phyloP scores from a whole-genome alignment of 1,284 basidiomycete species.

The Chalciporus sp. region DNA sequence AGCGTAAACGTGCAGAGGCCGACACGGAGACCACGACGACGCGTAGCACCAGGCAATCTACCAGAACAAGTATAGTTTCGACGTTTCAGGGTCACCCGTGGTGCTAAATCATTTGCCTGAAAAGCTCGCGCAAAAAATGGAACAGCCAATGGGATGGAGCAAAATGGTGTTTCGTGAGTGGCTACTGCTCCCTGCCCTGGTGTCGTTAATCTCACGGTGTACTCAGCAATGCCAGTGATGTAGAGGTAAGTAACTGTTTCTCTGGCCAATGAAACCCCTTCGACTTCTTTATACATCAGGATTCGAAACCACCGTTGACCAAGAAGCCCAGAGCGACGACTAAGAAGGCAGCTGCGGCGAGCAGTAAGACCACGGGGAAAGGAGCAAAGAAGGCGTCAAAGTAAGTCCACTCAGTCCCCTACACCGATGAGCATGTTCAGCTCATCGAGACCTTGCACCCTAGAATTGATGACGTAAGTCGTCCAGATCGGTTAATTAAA shows the following conservation, averaged over 20 bases:
- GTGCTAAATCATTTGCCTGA: conserved; percentile 3
- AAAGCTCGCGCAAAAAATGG: conserved; percentile 22
- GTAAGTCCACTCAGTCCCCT: conserved; percentile 14
- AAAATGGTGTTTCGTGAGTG: conserved; percentile 27
- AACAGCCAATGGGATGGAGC: conserved; percentile 5
- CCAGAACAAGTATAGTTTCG: conserved; percentile 34
- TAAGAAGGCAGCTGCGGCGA: conserved; percentile 28
- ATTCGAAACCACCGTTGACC: conserved; percentile 21
- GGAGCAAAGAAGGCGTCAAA: conserved; percentile 9
- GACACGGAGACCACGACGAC: conserved; percentile 34
- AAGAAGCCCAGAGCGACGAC: conserved; percentile 41
- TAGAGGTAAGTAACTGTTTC: conserved; percentile 24
- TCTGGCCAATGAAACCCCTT: neutral
- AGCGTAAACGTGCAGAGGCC: conserved; percentile 46
- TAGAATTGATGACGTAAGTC: conserved; percentile 37
- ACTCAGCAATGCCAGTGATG: conserved; percentile 11
- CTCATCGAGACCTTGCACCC: conserved; percentile 4
- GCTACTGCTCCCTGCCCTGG: neutral
- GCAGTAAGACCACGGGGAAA: conserved; percentile 23
- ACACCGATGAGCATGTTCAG: neutral
- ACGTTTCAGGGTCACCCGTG: conserved; percentile 4
- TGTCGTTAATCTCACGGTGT: conserved; percentile 5
- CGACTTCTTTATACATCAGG: neutral
- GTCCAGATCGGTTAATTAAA: conserved; percentile 18
- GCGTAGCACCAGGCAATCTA: conserved; percentile 52